Evolutionary conservation across 2,329 filamentous ascomycete species (phyloP).

Genomic region (Alternaria viburni): DNA sequence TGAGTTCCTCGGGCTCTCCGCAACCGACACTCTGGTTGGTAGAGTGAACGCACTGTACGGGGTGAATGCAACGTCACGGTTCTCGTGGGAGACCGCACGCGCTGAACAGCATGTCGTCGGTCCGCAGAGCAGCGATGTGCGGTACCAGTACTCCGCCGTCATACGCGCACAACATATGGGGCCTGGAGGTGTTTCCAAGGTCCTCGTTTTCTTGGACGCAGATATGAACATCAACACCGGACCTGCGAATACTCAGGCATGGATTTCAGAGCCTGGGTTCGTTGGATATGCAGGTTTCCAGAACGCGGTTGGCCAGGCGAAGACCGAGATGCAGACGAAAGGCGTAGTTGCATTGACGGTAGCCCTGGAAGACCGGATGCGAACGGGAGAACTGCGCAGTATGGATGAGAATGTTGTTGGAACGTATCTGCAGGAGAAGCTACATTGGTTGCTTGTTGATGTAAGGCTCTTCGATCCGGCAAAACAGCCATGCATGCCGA

Average conservation of each 20-base stretch:
- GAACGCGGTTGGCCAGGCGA: not conserved
- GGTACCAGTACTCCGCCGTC: not conserved
- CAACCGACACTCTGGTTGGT: not conserved
- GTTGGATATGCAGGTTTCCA: not conserved
- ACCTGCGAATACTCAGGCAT: not conserved
- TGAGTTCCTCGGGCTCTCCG: conserved; percentile 50
- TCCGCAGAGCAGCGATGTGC: not conserved
- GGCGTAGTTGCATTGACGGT: not conserved
- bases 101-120: not conserved
- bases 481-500: not conserved
- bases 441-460: not conserved
- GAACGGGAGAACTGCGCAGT: not conserved
- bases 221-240: not conserved
- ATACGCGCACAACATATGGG: not conserved
- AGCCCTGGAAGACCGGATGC: not conserved
- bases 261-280: not conserved
- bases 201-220: not conserved
- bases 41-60: not conserved
- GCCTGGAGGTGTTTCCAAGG: not conserved
- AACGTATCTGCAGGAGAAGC: not conserved
- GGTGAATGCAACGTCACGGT: not conserved
- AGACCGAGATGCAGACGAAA: not conserved
- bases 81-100: not conserved
- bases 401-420: not conserved
- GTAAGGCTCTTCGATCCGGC: not conserved